Percentiles rank a stretch among this genome's conserved stretches.
Conservation (phyloP, 2,329 filamentous ascomycete genomes). For the Ophiognomonia clavigignenti-juglandacearum region DNA sequence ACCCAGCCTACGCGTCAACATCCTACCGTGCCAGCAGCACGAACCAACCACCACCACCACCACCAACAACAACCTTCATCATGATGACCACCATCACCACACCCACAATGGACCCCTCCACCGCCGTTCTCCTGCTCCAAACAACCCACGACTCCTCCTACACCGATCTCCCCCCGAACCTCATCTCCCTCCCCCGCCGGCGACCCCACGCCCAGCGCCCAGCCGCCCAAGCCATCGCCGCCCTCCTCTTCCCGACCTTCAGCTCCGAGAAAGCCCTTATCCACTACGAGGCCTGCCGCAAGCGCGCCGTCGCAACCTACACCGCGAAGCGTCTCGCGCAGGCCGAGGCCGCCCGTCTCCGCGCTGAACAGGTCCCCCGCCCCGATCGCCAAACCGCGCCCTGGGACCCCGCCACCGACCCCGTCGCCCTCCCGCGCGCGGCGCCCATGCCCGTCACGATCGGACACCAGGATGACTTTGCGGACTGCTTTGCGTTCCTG, state of each 20-base stretch:
- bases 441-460: neutral
- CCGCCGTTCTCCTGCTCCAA: neutral
- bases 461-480: neutral
- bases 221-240: neutral
- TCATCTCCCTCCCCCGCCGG: neutral
- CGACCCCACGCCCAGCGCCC: conserved; percentile 1
- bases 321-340: neutral
- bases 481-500: conserved; percentile 2
- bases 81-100: too few relatives aligned
- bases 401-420: neutral
- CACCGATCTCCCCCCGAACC: neutral
- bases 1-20: too few relatives aligned
- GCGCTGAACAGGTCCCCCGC: neutral
- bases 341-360: neutral
- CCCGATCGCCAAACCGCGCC: neutral
- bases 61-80: too few relatives aligned
- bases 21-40: too few relatives aligned
- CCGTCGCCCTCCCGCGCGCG: neutral
- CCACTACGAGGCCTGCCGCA: neutral
- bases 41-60: too few relatives aligned
- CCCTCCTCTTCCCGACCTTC: neutral
- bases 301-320: neutral
- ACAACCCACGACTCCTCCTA: neutral
- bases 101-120: neutral
- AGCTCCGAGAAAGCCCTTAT: conserved; percentile 4